A percentile compares a stretch with the other conserved stretches of the same genome.
phyloP scores from a whole-genome alignment of 495 filamentous ascomycete species.

The Annulohypoxylon maeteangense region DNA sequence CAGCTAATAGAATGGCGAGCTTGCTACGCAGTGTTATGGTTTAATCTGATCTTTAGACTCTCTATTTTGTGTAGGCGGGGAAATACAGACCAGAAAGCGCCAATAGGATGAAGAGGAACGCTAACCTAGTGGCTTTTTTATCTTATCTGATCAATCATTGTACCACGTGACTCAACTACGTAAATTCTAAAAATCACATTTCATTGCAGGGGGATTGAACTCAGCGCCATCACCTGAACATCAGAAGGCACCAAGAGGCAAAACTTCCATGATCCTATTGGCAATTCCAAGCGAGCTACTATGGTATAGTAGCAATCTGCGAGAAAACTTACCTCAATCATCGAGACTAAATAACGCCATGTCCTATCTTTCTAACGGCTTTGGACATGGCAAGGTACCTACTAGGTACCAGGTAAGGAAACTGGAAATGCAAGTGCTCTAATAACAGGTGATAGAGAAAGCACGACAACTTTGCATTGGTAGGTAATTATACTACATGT shows the following conservation, averaged over 20 bases:
- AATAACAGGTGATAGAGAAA: background rate
- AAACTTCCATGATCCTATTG: background rate
- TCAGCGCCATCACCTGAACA: background rate
- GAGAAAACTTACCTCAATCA: background rate
- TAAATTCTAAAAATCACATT: background rate
- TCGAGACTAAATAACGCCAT: background rate
- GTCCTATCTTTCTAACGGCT: background rate
- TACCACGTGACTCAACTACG: background rate
- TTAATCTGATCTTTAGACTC: too few species aligned
- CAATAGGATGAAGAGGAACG: background rate
- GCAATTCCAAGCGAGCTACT: background rate
- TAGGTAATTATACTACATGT: background rate
- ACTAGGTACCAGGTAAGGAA: background rate
- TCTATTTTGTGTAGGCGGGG: background rate
- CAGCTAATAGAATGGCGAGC: too few species aligned
- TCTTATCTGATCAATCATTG: conserved; percentile 6
- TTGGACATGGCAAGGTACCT: background rate
- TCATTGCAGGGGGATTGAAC: background rate
- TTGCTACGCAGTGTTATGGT: too few species aligned
- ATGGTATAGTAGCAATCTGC: background rate
- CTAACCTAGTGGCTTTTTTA: conserved; percentile 1
- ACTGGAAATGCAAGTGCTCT: background rate
- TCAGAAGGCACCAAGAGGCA: background rate
- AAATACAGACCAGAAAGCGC: background rate
- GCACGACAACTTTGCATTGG: background rate